A percentile compares a stretch with the other conserved stretches of the same genome.
Conservation (phyloP, 352 stramenopile species). For the Phytophthora boehmeriae region DNA sequence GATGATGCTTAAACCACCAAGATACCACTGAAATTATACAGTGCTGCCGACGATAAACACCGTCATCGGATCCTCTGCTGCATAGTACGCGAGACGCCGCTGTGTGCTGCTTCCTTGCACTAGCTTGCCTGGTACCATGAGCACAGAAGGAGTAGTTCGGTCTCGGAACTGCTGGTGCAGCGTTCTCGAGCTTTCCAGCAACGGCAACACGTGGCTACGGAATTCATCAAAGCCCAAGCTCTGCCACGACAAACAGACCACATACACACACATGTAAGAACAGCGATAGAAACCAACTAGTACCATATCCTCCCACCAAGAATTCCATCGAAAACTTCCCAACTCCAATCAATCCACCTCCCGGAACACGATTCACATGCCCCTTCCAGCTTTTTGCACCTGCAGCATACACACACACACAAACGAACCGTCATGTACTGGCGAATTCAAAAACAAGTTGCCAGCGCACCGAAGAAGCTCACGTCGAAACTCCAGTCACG, state of each 20-base stretch:
- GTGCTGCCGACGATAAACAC: conserved; percentile 58
- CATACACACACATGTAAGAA: conserved; percentile 8
- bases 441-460: no score
- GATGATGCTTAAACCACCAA: no score
- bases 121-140: conserved; percentile 75
- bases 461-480: conserved; percentile 67
- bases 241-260: conserved; percentile 27
- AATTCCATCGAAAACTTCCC: conserved; percentile 70
- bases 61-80: conserved; percentile 69
- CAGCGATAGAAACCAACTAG: neutral
- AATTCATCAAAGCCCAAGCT: conserved; percentile 82
- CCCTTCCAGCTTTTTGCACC: conserved; percentile 69
- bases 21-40: no score
- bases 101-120: conserved; percentile 29
- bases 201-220: conserved; percentile 61
- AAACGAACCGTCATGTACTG: neutral
- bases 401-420: conserved; percentile 19
- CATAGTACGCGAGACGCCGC: conserved; percentile 57
- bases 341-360: conserved; percentile 66
- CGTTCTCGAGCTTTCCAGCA: conserved; percentile 59
- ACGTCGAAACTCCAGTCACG: conserved; percentile 71
- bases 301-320: conserved; percentile 34
- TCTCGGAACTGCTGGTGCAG: conserved; percentile 60
- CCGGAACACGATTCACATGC: conserved; percentile 71
- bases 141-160: conserved; percentile 62